These are phyloP conservation scores for Aureobasidium zeae DNA, from an alignment of 2,329 filamentous ascomycete genomes.

Conservation along the genomic window DNA sequence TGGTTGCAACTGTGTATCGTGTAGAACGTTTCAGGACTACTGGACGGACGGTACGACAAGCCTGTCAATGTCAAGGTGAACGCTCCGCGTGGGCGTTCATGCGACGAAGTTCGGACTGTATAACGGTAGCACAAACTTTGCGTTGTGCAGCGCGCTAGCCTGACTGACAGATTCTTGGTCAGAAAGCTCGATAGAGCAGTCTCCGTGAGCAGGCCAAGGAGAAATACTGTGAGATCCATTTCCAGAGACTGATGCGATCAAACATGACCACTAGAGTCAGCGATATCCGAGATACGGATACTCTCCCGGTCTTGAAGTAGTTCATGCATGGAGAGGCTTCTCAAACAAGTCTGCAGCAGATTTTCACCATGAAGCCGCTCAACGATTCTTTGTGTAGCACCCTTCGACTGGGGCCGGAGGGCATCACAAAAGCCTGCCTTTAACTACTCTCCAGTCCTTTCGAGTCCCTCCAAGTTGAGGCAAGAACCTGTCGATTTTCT, in stretches of 20 bases:
- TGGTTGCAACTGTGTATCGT: slow-evolving; percentile 2
- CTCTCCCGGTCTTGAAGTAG: background rate
- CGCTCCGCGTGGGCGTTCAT: slow-evolving; percentile 15
- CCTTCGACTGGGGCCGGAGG: background rate
- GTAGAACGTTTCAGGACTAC: slow-evolving; percentile 12
- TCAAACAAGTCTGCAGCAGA: slow-evolving; percentile 1
- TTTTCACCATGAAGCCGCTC: slow-evolving; percentile 9
- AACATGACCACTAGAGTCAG: too few relatives aligned
- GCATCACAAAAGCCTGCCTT: background rate
- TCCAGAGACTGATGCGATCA: too few relatives aligned
- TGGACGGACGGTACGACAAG: slow-evolving; percentile 4
- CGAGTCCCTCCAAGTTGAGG: slow-evolving; percentile 9
- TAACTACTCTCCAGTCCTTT: background rate
- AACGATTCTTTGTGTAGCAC: slow-evolving; percentile 8
- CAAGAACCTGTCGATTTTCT: slow-evolving; percentile 8
- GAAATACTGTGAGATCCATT: too few relatives aligned
- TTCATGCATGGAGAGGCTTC: background rate
- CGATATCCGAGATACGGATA: background rate
- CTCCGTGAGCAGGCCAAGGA: background rate
- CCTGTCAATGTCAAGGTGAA: slow-evolving; percentile 13
- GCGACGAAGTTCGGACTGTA: slow-evolving; percentile 11
- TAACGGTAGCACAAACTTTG: slow-evolving; percentile 4
- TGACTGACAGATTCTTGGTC: background rate
- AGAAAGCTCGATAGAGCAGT: background rate
- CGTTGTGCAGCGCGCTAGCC: slow-evolving; percentile 1